phyloP scores from a whole-genome alignment of 106 monocot species.

The Dioscorea zingiberensis region DNA sequence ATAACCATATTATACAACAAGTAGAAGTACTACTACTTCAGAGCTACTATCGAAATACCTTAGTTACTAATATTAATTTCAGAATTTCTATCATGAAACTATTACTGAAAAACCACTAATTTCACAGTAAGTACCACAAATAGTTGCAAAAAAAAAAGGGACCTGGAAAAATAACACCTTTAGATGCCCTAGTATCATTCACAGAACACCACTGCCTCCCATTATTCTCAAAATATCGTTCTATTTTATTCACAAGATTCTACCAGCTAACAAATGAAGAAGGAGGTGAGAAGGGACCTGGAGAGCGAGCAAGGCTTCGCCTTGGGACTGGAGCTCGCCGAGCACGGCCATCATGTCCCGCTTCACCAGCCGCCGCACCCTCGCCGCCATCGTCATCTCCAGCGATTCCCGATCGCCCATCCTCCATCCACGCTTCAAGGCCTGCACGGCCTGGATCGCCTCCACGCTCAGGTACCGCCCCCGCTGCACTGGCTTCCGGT shows the following conservation, averaged over 20 bases:
- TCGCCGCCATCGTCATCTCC: conserved; percentile 28
- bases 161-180: not conserved
- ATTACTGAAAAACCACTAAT: not conserved
- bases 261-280: not conserved
- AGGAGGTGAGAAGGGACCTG: conserved; percentile 23
- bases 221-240: no score
- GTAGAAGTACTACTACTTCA: no score
- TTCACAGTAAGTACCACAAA: not conserved
- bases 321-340: conserved; percentile 58
- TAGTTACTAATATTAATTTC: no score
- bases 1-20: no score
- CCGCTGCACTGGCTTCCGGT: conserved; percentile 75
- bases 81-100: no score
- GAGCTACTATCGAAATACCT: no score
- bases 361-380: conserved; percentile 75
- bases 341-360: conserved; percentile 75
- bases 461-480: conserved; percentile 89
- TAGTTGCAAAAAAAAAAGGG: no score
- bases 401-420: conserved; percentile 14
- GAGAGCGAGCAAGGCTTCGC: conserved; percentile 58
- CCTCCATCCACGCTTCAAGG: conserved; percentile 53
- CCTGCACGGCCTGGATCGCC: conserved; percentile 89
- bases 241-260: not conserved
- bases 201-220: no score
- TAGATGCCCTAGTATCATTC: not conserved